These are phyloP conservation scores for Phytopythium vexans DNA, from an alignment of 352 stramenopile genomes.

Conservation along the genomic window DNA sequence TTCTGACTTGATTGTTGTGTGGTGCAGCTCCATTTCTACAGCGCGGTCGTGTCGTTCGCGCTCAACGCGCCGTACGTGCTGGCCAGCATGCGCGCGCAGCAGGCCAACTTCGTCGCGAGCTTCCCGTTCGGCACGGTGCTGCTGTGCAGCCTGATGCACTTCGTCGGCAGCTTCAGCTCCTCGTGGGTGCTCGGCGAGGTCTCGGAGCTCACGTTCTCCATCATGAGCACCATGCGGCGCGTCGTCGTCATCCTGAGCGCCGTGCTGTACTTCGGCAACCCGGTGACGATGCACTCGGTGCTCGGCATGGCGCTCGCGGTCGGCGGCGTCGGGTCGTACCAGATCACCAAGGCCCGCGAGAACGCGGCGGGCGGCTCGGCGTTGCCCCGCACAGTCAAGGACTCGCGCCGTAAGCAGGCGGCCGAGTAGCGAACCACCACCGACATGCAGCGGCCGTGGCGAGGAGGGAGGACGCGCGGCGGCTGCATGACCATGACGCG, in stretches of 20 bases:
- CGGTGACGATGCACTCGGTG: constrained; percentile 65
- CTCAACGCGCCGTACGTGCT: constrained; percentile 81
- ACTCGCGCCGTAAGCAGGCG: constrained; percentile 11
- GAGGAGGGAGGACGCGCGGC: background rate
- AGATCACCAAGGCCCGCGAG: constrained; percentile 70
- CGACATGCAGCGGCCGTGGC: constrained; percentile 10
- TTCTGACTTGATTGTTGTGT: constrained; percentile 4
- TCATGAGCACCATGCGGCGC: constrained; percentile 90
- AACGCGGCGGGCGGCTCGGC: constrained; percentile 41
- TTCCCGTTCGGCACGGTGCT: constrained; percentile 75
- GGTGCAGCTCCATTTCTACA: constrained; percentile 84
- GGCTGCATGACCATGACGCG: too few species aligned
- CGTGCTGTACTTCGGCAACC: constrained; percentile 83
- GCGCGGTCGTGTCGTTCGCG: constrained; percentile 74
- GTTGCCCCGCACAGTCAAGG: constrained; percentile 45
- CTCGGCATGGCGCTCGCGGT: constrained; percentile 72
- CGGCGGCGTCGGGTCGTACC: constrained; percentile 69
- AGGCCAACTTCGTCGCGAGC: constrained; percentile 57
- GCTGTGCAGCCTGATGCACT: constrained; percentile 82
- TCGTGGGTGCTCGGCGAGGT: constrained; percentile 83
- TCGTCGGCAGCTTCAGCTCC: constrained; percentile 76
- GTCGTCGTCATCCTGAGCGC: constrained; percentile 85
- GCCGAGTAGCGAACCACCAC: constrained; percentile 13
- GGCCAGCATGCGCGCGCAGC: constrained; percentile 41
- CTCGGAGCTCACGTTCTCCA: constrained; percentile 86